Evolutionary conservation across 2,329 filamentous ascomycete genomes (phyloP).

Genomic region (Sporothrix protearum): DNA sequence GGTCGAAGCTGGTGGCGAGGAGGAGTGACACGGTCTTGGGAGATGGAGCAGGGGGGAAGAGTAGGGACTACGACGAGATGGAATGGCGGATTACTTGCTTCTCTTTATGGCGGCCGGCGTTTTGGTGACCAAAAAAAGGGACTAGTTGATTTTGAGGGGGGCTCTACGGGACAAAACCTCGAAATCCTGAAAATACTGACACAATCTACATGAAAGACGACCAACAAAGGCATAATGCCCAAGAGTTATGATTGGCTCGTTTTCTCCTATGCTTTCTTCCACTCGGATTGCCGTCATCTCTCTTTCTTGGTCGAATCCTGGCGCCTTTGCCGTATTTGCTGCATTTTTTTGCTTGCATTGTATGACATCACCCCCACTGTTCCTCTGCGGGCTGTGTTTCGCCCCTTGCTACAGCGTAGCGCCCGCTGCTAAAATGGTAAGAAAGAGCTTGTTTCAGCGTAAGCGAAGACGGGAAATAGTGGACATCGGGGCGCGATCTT

Average conservation of each 20-base stretch:
- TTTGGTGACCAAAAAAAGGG: background rate
- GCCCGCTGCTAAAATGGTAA: background rate
- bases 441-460: background rate
- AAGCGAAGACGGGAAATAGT: background rate
- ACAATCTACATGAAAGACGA: background rate
- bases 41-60: no score
- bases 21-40: no score
- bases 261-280: background rate
- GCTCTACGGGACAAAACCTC: background rate
- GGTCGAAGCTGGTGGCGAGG: background rate
- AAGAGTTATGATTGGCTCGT: background rate
- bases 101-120: background rate
- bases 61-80: background rate
- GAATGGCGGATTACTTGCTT: background rate
- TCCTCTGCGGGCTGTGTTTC: background rate
- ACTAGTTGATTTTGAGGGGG: background rate
- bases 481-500: background rate
- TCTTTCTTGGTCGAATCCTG: background rate
- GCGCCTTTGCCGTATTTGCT: background rate
- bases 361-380: conserved; percentile 8
- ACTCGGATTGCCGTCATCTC: no score
- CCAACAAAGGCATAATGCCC: background rate
- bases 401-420: background rate
- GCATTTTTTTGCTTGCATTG: background rate
- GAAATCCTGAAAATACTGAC: background rate